Base-by-base conservation (phyloP, 2,329 filamentous ascomycete genomes). In the Epichloe elymi region DNA sequence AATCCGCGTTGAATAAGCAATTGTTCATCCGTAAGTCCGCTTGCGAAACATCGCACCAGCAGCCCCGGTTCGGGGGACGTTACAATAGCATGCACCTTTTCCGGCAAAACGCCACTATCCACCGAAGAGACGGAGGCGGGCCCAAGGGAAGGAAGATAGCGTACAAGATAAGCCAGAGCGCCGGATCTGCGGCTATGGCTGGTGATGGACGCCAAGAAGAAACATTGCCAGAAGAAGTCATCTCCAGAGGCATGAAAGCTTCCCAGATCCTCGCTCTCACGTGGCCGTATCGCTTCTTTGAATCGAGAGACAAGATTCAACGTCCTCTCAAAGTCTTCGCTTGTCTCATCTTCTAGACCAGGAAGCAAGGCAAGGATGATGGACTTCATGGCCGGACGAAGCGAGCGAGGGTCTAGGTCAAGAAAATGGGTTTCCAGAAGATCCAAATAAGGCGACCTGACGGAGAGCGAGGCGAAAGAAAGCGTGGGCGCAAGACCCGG, bases 171-270 rank as follows among this genome's bases (percentile, higher is more conserved):
- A 35, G 90, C 89, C 53, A 98, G 73, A 39, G 89, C 89, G 26
- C 93, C 93, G 56, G 87, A 82, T 51, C 93, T 82, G 54, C 91
- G 79, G 54, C 83, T 89, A 41, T 88, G 79, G 60, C 90, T 91
- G 1, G 93, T 96, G 54, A 98, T 93, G 17, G 88, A 85, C 10
- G 91, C 88, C 17, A 98, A 72, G 61, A 98, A 97, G 63, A 98
- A 85, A 65, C 89, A 96, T 69, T 98, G 93, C 93, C 93, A 98
- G 65, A 97, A 98, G 66, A 93, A 96, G 56, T 87, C 86, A 57
- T 90, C 87, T 10, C 82, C 82, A 8, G 75, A 75, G 44, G 72
- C 78, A 65, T 78, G 79, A 38, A 67, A 74, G 51, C 65, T 67
- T 35, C 68, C 79, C 56, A 73, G 74, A 50, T 67, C 70, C 56